phyloP scores from a whole-genome alignment of 306 rosid species.

The Quercus cerris region DNA sequence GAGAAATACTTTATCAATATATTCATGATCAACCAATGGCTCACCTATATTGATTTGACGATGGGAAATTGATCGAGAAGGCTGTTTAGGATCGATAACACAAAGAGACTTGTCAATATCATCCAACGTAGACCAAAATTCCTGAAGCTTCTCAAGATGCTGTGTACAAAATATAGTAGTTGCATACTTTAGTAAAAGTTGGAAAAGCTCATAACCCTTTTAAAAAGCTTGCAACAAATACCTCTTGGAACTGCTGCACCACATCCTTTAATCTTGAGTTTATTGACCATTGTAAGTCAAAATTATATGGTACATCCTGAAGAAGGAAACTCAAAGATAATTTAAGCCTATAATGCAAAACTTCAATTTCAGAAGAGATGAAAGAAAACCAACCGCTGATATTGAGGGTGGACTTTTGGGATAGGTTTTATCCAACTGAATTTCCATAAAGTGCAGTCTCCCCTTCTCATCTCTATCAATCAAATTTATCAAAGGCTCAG shows the following conservation, averaged over 20 bases:
- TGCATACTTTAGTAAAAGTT: background rate
- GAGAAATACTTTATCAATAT: background rate
- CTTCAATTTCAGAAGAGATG: background rate
- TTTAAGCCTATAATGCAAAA: background rate
- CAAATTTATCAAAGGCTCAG: background rate
- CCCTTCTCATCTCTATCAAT: slow-evolving; percentile 30
- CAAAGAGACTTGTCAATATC: slow-evolving; percentile 29
- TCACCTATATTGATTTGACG: slow-evolving; percentile 6
- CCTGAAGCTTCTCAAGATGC: slow-evolving; percentile 39
- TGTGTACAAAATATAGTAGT: slow-evolving; percentile 5
- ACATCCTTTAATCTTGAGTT: slow-evolving; percentile 32
- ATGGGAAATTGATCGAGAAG: slow-evolving; percentile 16
- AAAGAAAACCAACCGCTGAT: slow-evolving; percentile 28
- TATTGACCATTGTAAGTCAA: slow-evolving; percentile 29
- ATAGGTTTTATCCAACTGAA: slow-evolving; percentile 30
- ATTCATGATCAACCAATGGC: background rate
- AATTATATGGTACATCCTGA: slow-evolving; percentile 27
- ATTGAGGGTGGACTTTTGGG: slow-evolving; percentile 34
- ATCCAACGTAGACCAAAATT: slow-evolving; percentile 35
- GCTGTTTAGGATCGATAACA: slow-evolving; percentile 17
- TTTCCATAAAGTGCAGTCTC: slow-evolving; percentile 25
- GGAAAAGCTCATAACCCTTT: background rate
- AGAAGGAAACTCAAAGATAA: slow-evolving; percentile 2
- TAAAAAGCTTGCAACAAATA: background rate
- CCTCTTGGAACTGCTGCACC: slow-evolving; percentile 37